Evolutionary conservation across 306 rosid genomes (phyloP), one percentile per base, ranked within the genome.

Genomic region (Crataegus laevigata): DNA sequence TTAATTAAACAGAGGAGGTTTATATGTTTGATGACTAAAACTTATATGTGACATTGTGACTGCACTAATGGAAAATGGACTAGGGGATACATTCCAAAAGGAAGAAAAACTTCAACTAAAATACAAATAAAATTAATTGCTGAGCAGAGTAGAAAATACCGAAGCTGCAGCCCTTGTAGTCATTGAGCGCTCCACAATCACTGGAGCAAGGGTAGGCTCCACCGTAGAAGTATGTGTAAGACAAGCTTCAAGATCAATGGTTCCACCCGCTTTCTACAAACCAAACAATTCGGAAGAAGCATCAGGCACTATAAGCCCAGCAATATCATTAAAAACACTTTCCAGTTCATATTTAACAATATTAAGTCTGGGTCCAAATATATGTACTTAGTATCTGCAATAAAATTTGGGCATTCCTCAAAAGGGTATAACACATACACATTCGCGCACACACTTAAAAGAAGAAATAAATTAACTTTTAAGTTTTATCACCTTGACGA

Each of bases 131-230:
- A 73, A 78, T 52, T 32, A 14, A 67, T 34, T 15, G 73, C 18
- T 30, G 8, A 72, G 69, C 54, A 59, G 67, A 72, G 81, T 47
- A 81, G 75, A 73, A 72, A 68, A 78, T 85, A 94, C 98, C 87
- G 97, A 94, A 84, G 98, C 97, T 36, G 98, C 96, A 73, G 98
- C 94, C 82, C 97, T 88, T 61, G 98, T 94, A 25, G 98, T 94
- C 88, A 94, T 90, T 71, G 94, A 86, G 80, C 97, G 91, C 88
- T 94, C 98, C 38, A 88, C 91, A 74, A 97, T 83, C 71, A 86
- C 89, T 19, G 96, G 98, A 81, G 97, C 98, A 83, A 94, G 97
- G 69, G 97, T 94, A 62, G 98, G 98, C 81, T 94, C 98, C 72
- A 94, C 86, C 12, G 98, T 84, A 80, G 98, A 88, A 69, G 96